Percentiles rank a stretch among this genome's conserved stretches.
Conservation (phyloP, 1,284 basidiomycete genomes). For the Singerocomus inundabilis region DNA sequence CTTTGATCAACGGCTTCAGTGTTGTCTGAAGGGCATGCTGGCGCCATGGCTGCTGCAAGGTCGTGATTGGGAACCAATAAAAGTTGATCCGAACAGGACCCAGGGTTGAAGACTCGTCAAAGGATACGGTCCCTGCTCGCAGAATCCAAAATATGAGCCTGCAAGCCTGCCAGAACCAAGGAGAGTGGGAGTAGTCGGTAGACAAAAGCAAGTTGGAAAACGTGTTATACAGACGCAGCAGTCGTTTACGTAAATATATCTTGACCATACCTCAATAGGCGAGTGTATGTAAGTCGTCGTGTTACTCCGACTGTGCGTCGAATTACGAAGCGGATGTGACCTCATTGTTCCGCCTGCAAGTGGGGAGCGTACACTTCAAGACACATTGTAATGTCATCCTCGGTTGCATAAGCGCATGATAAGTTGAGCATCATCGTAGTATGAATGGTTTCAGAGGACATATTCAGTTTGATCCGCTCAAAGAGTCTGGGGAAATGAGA, state of each 20-base stretch:
- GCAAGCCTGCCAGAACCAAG: slow-evolving; percentile 4
- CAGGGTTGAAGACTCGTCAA: slow-evolving; percentile 7
- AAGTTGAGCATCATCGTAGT: no score
- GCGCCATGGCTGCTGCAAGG: slow-evolving; percentile 19
- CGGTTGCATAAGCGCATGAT: no score
- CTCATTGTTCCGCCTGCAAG: no score
- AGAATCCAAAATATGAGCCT: slow-evolving; percentile 3
- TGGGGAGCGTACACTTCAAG: no score
- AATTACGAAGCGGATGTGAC: no score
- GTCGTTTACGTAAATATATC: slow-evolving; percentile 11
- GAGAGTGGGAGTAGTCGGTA: not conserved
- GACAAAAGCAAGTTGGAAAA: not conserved
- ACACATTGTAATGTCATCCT: no score
- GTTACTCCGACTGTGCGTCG: no score
- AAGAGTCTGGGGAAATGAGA: no score
- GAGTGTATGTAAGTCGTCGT: no score
- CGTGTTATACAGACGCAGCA: not conserved
- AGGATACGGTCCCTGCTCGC: slow-evolving; percentile 3
- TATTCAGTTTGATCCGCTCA: not conserved
- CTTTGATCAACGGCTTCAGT: slow-evolving; percentile 51
- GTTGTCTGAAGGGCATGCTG: slow-evolving; percentile 54
- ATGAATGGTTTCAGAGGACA: no score
- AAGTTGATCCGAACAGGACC: not conserved
- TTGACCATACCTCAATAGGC: no score
- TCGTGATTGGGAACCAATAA: not conserved